Evolutionary conservation across 2,329 filamentous ascomycete species (phyloP), one percentile per base, ranked within the genome.

Genomic region (Neurospora sp.): DNA sequence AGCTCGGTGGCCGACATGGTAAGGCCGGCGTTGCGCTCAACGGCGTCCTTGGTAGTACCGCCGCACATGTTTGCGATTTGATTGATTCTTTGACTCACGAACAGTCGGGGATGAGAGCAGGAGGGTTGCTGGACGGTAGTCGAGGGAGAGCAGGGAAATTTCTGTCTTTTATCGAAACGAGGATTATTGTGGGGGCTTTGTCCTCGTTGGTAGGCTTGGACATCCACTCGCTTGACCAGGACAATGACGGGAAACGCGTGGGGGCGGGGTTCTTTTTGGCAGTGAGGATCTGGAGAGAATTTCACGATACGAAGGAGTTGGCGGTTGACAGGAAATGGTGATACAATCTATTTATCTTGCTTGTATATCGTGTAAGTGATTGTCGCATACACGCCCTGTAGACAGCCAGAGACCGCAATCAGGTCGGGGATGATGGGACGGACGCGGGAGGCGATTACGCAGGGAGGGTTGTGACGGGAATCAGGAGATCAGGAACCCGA

Each of bases 1-100:
- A 97, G 89, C 81, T 97, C 90, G 66, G 89, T 91, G 74, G 94
- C 91, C 70, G 88, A 89, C 77, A 74, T 68, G 73, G 75, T 76
- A 74, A 75, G 71, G 71, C 73, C 70, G 23, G 70, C 15, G 70
- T 73, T 76, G 41, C 69, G 72, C 36, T 62, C 52, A 17, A 33
- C 52, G 23, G 52, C 0, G 52, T 1, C 23, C 3, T 57, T 57
- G 23, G 46, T 57, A 57, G 46, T 57, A 33, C 12, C 46, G 46
- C 23, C 46, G 12, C 23, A 28, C 52, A 62, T 62, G 52, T 28
- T 62, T 33, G 23, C 23, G 52, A 62, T 28, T 28, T 62, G 23
- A 17, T 33, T 33, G 52, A 17, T 62, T 62, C 6, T 62, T 62
- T 6, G 46, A 57, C 23, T 57, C 6, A 23, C 46, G 23, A 57